Percentiles rank a stretch among this genome's conserved stretches.
phyloP scores from a whole-genome alignment of 352 stramenopile species.

The Vaucheria bursata region DNA sequence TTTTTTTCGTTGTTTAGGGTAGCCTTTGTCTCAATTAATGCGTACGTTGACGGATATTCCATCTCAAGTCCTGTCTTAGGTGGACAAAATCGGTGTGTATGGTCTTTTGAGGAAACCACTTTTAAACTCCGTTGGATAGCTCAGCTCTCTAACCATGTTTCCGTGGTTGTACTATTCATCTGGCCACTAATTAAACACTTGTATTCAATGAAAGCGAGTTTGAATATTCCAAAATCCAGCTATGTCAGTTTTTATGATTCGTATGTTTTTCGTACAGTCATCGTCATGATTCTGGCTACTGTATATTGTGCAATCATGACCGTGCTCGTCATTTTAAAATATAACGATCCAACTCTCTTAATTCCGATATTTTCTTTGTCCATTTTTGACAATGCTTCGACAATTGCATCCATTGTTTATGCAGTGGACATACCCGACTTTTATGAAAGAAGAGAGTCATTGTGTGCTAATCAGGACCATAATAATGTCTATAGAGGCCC shows the following conservation, averaged over 20 bases:
- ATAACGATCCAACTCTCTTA: not conserved
- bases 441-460: no score
- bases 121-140: slow-evolving; percentile 38
- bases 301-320: not conserved
- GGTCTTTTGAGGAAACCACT: slow-evolving; percentile 16
- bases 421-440: slow-evolving; percentile 18
- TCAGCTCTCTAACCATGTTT: not conserved
- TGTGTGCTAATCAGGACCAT: no score
- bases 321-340: not conserved
- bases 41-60: slow-evolving; percentile 4
- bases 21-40: slow-evolving; percentile 14
- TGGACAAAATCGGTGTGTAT: slow-evolving; percentile 20
- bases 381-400: slow-evolving; percentile 26
- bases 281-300: not conserved
- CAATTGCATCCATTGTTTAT: slow-evolving; percentile 16
- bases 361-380: slow-evolving; percentile 14
- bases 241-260: not conserved
- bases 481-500: no score
- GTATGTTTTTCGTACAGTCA: not conserved
- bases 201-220: not conserved
- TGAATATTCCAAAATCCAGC: not conserved
- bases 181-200: slow-evolving; percentile 14
- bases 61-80: not conserved
- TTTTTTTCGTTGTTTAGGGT: not conserved
- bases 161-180: slow-evolving; percentile 7